Evolutionary conservation across 1,139 yeast species (phyloP).

Genomic region (Petasospora rhodanensis): DNA sequence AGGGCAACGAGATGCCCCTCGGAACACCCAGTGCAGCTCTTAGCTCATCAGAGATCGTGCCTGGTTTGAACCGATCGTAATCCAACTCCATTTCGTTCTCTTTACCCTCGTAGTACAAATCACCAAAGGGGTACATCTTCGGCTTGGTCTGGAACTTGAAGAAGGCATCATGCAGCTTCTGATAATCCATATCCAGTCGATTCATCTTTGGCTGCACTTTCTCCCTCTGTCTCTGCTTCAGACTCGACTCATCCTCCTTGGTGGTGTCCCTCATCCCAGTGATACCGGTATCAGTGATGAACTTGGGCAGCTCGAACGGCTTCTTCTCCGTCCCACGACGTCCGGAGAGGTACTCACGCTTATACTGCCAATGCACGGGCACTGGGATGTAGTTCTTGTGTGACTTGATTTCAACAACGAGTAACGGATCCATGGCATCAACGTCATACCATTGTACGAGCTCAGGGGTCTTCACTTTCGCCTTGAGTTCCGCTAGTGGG

Average conservation of each 20-base stretch:
- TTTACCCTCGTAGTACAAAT: constrained; percentile 74
- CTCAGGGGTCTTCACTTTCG: constrained; percentile 58
- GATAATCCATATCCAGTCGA: constrained; percentile 79
- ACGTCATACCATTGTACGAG: constrained; percentile 84
- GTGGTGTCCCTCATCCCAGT: constrained; percentile 73
- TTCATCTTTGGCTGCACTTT: constrained; percentile 91
- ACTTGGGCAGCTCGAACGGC: constrained; percentile 75
- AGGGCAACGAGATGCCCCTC: constrained; percentile 67
- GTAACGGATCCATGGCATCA: constrained; percentile 74
- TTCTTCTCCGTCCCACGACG: constrained; percentile 66
- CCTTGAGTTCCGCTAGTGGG: constrained; percentile 65
- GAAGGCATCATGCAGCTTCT: constrained; percentile 79
- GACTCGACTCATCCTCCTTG: constrained; percentile 45
- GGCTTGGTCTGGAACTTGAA: constrained; percentile 81
- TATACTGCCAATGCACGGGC: constrained; percentile 81
- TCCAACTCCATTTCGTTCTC: constrained; percentile 48
- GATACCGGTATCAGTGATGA: constrained; percentile 80
- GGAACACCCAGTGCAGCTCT: constrained; percentile 68
- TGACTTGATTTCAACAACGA: constrained; percentile 63
- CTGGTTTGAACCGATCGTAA: constrained; percentile 53
- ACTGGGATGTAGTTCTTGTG: constrained; percentile 68
- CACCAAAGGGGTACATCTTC: constrained; percentile 62
- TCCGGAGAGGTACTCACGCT: constrained; percentile 72
- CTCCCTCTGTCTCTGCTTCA: constrained; percentile 76
- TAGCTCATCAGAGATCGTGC: constrained; percentile 55